Conservation (phyloP, 106 monocot species). For the Allium cepa region DNA sequence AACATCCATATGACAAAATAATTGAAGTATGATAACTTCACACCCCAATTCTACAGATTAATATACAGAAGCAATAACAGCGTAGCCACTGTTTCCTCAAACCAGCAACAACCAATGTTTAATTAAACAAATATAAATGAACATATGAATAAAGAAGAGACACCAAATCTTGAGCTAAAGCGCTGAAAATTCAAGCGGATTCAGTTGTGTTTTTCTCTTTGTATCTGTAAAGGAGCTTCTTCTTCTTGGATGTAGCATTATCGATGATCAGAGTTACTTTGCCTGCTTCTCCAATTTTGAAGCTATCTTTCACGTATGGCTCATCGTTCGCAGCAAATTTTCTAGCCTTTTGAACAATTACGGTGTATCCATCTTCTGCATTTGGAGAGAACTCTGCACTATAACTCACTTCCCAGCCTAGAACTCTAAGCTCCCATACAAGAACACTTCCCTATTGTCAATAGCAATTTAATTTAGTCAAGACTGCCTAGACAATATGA, state of each 20-base stretch:
- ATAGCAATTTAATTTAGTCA: neutral
- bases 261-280: slow-evolving; percentile 70
- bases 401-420: slow-evolving; percentile 61
- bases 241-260: slow-evolving; percentile 81
- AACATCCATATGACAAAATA: too few relatives aligned
- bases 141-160: slow-evolving; percentile 1
- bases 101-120: slow-evolving; percentile 19
- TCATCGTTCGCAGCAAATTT: slow-evolving; percentile 43
- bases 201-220: slow-evolving; percentile 52
- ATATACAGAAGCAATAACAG: too few relatives aligned
- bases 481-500: neutral
- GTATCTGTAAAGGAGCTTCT: slow-evolving; percentile 87
- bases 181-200: slow-evolving; percentile 9
- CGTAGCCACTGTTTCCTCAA: slow-evolving; percentile 7
- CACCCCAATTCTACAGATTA: too few relatives aligned
- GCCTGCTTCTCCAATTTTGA: slow-evolving; percentile 85
- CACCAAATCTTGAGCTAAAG: slow-evolving; percentile 10
- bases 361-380: slow-evolving; percentile 58
- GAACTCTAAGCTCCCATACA: slow-evolving; percentile 49
- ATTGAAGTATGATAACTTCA: too few relatives aligned
- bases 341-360: slow-evolving; percentile 62
- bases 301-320: slow-evolving; percentile 52
- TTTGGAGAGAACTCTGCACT: slow-evolving; percentile 56
- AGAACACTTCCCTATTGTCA: slow-evolving; percentile 24
- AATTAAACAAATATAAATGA: slow-evolving; percentile 18